These are phyloP conservation scores for Candida caryicola DNA, from an alignment of 805 yeast species.

Conservation along the genomic window DNA sequence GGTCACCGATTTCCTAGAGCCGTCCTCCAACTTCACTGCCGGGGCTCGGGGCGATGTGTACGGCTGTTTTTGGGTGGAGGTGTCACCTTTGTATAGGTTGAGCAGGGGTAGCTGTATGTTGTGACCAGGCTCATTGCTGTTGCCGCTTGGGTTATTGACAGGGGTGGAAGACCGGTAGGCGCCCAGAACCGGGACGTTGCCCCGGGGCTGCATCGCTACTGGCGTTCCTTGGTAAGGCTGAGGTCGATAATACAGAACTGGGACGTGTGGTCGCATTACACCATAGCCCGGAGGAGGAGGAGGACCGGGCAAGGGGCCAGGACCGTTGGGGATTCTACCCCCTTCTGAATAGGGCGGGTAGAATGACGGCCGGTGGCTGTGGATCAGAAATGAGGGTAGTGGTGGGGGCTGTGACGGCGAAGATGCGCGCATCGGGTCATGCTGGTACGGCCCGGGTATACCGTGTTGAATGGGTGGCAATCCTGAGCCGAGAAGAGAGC, in stretches of 20 bases:
- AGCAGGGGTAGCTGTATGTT: slow-evolving; percentile 14
- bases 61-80: too few species aligned
- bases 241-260: slow-evolving; percentile 4
- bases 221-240: neutral
- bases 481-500: neutral
- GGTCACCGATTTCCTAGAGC: slow-evolving; percentile 2
- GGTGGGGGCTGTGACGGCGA: slow-evolving; percentile 6
- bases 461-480: slow-evolving; percentile 3
- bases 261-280: slow-evolving; percentile 3
- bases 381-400: slow-evolving; percentile 1
- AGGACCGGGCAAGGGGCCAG: slow-evolving; percentile 44
- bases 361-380: slow-evolving; percentile 11
- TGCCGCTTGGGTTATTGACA: too few species aligned
- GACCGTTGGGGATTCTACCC: slow-evolving; percentile 40
- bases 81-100: slow-evolving; percentile 1
- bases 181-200: slow-evolving; percentile 2
- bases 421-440: slow-evolving; percentile 8
- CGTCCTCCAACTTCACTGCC: neutral
- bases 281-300: slow-evolving; percentile 20
- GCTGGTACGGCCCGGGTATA: neutral
- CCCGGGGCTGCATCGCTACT: neutral
- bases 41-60: too few species aligned
- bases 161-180: neutral
- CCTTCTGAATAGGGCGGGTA: slow-evolving; percentile 35
- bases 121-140: neutral